A percentile compares a stretch with the other conserved stretches of the same genome.
These are phyloP conservation scores for Colletotrichum sp. DNA, from an alignment of 2,329 filamentous ascomycete species.

Conservation along the genomic window DNA sequence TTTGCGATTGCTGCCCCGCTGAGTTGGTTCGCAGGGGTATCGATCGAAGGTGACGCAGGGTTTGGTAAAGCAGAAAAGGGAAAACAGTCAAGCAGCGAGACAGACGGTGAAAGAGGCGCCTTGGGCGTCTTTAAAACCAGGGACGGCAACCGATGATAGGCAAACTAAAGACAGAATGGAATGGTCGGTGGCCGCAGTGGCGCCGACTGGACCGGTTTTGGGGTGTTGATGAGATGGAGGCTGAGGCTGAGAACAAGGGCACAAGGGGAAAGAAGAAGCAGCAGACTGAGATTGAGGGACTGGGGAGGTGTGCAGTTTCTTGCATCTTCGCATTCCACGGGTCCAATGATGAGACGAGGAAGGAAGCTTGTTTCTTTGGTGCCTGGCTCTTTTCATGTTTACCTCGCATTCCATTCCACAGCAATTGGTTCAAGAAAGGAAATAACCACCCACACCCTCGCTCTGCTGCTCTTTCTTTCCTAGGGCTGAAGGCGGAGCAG, in stretches of 20 bases:
- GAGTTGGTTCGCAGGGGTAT: neutral
- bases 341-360: neutral
- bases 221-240: neutral
- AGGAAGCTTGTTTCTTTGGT: slow-evolving; percentile 5
- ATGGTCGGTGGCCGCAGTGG: slow-evolving; percentile 5
- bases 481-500: slow-evolving; percentile 13
- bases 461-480: neutral
- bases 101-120: neutral
- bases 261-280: neutral
- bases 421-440: neutral
- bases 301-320: neutral
- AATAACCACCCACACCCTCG: neutral
- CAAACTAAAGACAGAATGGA: neutral
- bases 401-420: neutral
- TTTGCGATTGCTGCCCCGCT: rapidly evolving
- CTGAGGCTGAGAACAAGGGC: neutral
- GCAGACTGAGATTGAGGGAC: neutral
- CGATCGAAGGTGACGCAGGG: neutral
- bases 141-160: neutral
- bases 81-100: neutral
- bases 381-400: neutral
- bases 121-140: neutral
- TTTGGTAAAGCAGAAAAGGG: neutral
- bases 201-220: neutral
- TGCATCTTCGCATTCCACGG: neutral